Percentiles rank a stretch among this genome's conserved stretches.
These are phyloP conservation scores for peach (Prunus persica) DNA, from an alignment of 306 rosid species.

Conservation along the genomic window DNA sequence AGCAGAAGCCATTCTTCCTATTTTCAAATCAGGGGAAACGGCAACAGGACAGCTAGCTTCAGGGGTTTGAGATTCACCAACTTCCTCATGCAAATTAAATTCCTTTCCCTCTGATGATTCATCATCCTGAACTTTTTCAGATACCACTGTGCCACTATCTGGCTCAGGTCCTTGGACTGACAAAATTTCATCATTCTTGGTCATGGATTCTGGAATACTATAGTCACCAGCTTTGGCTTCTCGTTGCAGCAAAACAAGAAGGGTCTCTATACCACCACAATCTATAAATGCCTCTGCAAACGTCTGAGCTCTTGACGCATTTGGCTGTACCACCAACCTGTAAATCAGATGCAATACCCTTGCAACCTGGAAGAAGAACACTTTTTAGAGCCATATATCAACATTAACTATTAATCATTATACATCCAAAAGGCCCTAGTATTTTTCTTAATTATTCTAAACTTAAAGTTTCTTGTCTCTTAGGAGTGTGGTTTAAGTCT, in stretches of 20 bases:
- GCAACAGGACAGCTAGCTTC: conserved; percentile 37
- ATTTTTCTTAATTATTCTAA: background rate
- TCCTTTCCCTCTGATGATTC: conserved; percentile 44
- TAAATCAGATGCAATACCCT: conserved; percentile 88
- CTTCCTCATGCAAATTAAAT: conserved; percentile 36
- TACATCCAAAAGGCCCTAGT: background rate
- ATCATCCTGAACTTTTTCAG: conserved; percentile 40
- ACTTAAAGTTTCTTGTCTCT: background rate
- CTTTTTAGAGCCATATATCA: background rate
- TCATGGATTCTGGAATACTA: conserved; percentile 43
- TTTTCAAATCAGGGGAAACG: conserved; percentile 40
- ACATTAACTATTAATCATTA: background rate
- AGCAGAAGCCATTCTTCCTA: conserved; percentile 49
- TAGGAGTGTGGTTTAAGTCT: no score
- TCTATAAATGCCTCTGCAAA: conserved; percentile 88
- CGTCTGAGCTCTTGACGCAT: conserved; percentile 71
- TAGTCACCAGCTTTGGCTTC: conserved; percentile 83
- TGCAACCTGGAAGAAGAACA: conserved; percentile 60
- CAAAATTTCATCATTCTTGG: conserved; percentile 32
- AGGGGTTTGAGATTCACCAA: conserved; percentile 47
- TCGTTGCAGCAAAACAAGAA: conserved; percentile 87
- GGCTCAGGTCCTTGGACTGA: conserved; percentile 28
- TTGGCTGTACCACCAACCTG: conserved; percentile 93
- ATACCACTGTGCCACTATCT: conserved; percentile 35
- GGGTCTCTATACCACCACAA: conserved; percentile 88